Base-by-base conservation (phyloP, 306 rosid genomes). In the Quillaja saponaria region DNA sequence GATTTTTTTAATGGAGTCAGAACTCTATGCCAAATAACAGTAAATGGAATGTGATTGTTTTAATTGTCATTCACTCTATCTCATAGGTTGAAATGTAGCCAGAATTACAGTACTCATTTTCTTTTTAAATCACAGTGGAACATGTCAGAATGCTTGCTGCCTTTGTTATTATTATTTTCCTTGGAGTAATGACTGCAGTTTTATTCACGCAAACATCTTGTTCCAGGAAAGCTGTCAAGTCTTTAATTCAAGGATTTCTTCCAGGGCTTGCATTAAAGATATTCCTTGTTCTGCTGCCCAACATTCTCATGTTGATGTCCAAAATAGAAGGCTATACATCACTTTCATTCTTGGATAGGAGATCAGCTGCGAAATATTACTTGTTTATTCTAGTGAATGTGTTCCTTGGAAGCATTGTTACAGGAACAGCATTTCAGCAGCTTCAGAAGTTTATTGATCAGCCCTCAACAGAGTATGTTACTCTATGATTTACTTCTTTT, bases 391-490 rank as follows among this genome's bases (percentile, higher is more conserved):
- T 91, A 35, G 67, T 91, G 80, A 91, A 88, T 64, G 96, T 91
- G 70, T 91, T 88, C 77, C 87, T 88, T 58, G 97, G 97, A 55
- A 91, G 96, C 58, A 55, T 91, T 77, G 8, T 88, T 57, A 63
- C 97, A 17, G 97, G 96, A 74, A 80, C 98, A 4, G 98, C 96
- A 77, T 70, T 91, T 69, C 91, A 91, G 71, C 98, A 88, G 74
- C 92, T 91, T 33, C 48, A 79, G 49, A 66, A 51, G 62, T 74
- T 91, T 51, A 34, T 84, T 48, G 51, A 67, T 3, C 78, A 76
- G 63, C 78, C 95, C 28, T 77, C 95, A 49, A 55, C 86, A 66
- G 82, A 86, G 98, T 91, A 88, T 33, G 88, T 46, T 40, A 13
- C 41, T 17, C 17, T 61, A 40, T 40, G 16, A 2, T 49, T 49